phyloP scores from a whole-genome alignment of 2,329 filamentous ascomycete species.

The Fusarium mangiferae region DNA sequence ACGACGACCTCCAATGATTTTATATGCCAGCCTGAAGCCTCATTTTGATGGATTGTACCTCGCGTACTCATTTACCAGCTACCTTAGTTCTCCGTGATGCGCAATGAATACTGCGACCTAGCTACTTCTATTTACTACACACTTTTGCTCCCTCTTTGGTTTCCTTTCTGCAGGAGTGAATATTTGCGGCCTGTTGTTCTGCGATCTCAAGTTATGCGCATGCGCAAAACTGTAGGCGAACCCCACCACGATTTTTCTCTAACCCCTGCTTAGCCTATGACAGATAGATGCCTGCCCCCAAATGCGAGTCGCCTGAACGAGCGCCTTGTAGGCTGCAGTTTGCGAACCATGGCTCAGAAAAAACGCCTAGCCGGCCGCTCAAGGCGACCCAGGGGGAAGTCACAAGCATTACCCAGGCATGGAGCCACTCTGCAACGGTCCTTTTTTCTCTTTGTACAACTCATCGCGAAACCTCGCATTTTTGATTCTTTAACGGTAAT shows the following conservation, averaged over 20 bases:
- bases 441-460: background rate
- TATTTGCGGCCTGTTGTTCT: background rate
- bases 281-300: background rate
- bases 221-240: background rate
- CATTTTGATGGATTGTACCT: background rate
- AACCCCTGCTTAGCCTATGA: background rate
- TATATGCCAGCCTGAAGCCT: background rate
- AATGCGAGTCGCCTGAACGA: background rate
- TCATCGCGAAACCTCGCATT: background rate
- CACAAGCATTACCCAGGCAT: background rate
- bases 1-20: background rate
- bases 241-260: background rate
- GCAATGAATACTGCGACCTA: background rate
- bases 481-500: background rate
- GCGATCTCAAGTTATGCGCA: background rate
- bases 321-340: background rate
- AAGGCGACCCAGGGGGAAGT: background rate
- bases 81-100: background rate
- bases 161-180: background rate
- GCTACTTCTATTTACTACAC: background rate
- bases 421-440: background rate
- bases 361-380: background rate
- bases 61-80: background rate
- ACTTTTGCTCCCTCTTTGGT: background rate
- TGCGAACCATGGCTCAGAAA: background rate